Evolutionary conservation across 2,329 filamentous ascomycete genomes (phyloP).

Genomic region (Fusarium chuoi): DNA sequence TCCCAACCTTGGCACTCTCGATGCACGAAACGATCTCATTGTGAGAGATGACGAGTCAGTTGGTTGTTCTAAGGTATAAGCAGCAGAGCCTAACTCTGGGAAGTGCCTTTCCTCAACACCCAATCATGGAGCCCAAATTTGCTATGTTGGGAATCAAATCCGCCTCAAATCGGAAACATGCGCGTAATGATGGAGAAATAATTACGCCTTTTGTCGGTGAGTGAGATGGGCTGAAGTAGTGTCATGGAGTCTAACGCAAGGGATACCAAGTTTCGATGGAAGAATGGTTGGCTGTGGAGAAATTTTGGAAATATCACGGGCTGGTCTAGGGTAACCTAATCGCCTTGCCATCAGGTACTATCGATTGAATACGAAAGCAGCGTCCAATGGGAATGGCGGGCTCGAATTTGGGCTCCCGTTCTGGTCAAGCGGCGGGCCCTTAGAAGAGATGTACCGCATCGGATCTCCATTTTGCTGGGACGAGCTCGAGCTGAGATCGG

Average conservation of each 20-base stretch:
- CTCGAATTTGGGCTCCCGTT: constrained; percentile 2
- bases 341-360: constrained; percentile 16
- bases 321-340: constrained; percentile 31
- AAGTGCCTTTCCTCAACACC: not conserved
- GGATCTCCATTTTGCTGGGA: constrained; percentile 18
- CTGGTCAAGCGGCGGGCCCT: constrained; percentile 28
- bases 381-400: constrained; percentile 1
- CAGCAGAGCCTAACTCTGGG: constrained; percentile 4
- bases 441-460: constrained; percentile 28
- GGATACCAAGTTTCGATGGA: constrained; percentile 15
- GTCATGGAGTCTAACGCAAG: constrained; percentile 30
- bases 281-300: constrained; percentile 28
- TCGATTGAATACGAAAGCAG: constrained; percentile 11
- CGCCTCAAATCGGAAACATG: not conserved
- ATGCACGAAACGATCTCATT: constrained; percentile 39
- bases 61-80: constrained; percentile 1
- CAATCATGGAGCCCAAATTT: not conserved
- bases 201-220: constrained; percentile 16
- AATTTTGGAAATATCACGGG: constrained; percentile 10
- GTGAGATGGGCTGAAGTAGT: constrained; percentile 15
- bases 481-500: constrained; percentile 20
- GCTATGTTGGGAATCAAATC: not conserved
- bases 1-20: constrained; percentile 15
- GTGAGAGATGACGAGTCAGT: constrained; percentile 17
- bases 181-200: not conserved